Conservation (phyloP, 2,329 filamentous ascomycete genomes). For the Dactylellina drechsleri region DNA sequence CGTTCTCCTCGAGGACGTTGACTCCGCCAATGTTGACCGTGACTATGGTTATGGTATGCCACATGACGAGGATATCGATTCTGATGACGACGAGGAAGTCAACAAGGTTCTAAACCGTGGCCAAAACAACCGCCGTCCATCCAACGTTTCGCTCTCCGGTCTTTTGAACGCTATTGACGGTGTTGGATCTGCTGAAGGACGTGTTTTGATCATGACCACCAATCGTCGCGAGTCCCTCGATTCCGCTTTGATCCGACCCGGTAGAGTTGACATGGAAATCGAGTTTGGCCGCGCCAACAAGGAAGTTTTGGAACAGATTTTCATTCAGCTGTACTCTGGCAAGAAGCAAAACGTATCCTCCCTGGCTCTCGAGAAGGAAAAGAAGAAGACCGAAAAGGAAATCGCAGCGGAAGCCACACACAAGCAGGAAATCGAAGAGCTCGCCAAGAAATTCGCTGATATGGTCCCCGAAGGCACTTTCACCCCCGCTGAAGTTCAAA, state of each 20-base stretch:
- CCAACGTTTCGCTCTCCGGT: conserved; percentile 71
- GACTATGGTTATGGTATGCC: conserved; percentile 54
- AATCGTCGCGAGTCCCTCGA: conserved; percentile 75
- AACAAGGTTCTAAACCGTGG: conserved; percentile 61
- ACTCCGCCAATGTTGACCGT: conserved; percentile 67
- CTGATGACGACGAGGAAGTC: conserved; percentile 60
- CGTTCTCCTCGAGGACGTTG: conserved; percentile 80
- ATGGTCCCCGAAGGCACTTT: conserved; percentile 66
- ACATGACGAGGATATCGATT: conserved; percentile 55
- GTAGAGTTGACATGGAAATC: conserved; percentile 73
- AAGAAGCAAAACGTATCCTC: conserved; percentile 53
- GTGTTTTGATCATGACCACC: conserved; percentile 78
- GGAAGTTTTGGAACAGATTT: conserved; percentile 62
- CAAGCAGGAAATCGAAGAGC: conserved; percentile 62
- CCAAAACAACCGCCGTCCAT: conserved; percentile 57
- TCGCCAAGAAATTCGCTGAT: conserved; percentile 68
- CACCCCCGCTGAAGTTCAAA: conserved; percentile 67
- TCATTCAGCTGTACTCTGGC: conserved; percentile 59
- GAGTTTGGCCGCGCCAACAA: conserved; percentile 66
- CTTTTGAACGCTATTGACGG: conserved; percentile 77
- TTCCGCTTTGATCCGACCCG: conserved; percentile 72
- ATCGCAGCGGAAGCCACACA: conserved; percentile 44
- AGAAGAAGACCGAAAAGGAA: conserved; percentile 54
- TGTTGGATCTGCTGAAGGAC: conserved; percentile 74
- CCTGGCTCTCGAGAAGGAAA: conserved; percentile 40